Evolutionary conservation across 176 grass and related monocot species (phyloP).

Genomic region (Hordeum marinum): DNA sequence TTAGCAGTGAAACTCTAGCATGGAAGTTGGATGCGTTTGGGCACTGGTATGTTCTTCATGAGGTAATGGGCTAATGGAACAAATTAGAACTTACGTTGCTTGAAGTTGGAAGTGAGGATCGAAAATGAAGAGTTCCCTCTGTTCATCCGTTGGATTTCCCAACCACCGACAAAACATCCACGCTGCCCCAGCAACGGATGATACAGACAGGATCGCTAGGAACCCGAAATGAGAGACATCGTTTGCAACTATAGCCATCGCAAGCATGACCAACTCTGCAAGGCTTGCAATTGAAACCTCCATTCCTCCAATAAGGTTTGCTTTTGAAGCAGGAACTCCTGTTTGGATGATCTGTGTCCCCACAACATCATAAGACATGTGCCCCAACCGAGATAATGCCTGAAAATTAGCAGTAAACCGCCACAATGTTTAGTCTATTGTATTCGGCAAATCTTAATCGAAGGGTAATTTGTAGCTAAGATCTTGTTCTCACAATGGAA

Average conservation of each 20-base stretch:
- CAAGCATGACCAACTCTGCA: constrained; percentile 89
- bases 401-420: constrained; percentile 33
- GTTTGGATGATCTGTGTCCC: constrained; percentile 96
- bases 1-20: background rate
- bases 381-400: constrained; percentile 81
- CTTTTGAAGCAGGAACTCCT: constrained; percentile 80
- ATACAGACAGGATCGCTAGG: constrained; percentile 73
- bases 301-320: constrained; percentile 89
- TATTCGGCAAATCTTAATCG: background rate
- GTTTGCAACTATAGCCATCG: constrained; percentile 82
- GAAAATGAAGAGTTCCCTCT: constrained; percentile 73
- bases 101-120: constrained; percentile 56
- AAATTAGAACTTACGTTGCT: constrained; percentile 23
- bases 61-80: background rate
- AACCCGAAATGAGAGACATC: constrained; percentile 95
- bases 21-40: background rate
- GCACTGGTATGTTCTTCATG: background rate
- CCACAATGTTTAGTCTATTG: background rate
- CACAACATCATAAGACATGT: constrained; percentile 96
- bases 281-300: constrained; percentile 95
- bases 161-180: constrained; percentile 89
- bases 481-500: constrained; percentile 63
- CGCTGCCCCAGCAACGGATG: constrained; percentile 65
- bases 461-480: constrained; percentile 9
- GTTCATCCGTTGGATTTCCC: constrained; percentile 81